Conservation (phyloP, 331 rosid genomes). For the Dryas integrifolia region DNA sequence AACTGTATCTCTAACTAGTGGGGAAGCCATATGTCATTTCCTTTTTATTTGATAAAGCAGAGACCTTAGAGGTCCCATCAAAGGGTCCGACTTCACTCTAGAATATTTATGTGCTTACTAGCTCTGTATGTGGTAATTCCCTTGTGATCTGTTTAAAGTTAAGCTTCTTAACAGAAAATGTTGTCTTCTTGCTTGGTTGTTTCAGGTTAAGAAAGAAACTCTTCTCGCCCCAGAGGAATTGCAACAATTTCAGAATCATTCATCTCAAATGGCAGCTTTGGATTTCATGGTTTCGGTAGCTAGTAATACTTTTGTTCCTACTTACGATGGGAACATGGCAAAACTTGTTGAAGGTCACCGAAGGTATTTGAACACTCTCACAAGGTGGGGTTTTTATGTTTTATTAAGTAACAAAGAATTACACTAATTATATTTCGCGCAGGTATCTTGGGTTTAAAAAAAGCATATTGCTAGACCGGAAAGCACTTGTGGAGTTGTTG, state of each 20-base stretch:
- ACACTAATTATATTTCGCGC: conserved; percentile 35
- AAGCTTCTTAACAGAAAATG: neutral
- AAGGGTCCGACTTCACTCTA: neutral
- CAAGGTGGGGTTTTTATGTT: conserved; percentile 5
- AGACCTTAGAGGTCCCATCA: neutral
- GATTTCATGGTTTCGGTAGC: conserved; percentile 95
- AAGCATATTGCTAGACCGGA: conserved; percentile 66
- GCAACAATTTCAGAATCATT: conserved; percentile 83
- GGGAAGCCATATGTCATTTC: neutral
- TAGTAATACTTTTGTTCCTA: conserved; percentile 79
- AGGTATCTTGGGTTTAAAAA: conserved; percentile 85
- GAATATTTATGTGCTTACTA: neutral
- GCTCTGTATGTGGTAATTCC: neutral
- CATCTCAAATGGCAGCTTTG: conserved; percentile 98
- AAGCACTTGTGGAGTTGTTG: conserved; percentile 63
- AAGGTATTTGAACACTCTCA: conserved; percentile 43
- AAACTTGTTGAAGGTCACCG: conserved; percentile 98
- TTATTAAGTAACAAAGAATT: neutral
- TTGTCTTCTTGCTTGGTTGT: neutral
- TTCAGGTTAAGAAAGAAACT: conserved; percentile 74
- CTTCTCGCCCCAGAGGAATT: conserved; percentile 64
- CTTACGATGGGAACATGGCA: conserved; percentile 98
- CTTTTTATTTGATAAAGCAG: neutral
- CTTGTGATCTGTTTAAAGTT: neutral
- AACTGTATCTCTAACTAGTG: neutral